These are phyloP conservation scores for Lepiota subincarnata DNA, from an alignment of 768 basidiomycete species.

Conservation along the genomic window DNA sequence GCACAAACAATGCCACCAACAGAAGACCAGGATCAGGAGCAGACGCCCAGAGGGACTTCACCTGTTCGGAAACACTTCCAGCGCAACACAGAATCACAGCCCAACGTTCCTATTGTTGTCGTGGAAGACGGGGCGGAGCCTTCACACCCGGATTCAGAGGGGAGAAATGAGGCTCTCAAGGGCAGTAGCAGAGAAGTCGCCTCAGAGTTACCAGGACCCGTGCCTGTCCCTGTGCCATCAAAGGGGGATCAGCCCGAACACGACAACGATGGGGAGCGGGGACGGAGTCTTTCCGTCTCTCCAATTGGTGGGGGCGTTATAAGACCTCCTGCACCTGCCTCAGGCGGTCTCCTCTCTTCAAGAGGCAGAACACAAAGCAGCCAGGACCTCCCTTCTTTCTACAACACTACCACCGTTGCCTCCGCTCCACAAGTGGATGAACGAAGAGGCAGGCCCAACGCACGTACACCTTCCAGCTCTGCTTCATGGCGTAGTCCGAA, in stretches of 20 bases:
- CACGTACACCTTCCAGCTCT: conserved; percentile 8
- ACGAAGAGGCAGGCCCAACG: conserved; percentile 7
- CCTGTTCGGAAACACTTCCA: neutral
- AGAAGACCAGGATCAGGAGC: conserved; percentile 14
- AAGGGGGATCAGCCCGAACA: neutral
- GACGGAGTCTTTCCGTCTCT: conserved; percentile 4
- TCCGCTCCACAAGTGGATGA: conserved; percentile 1
- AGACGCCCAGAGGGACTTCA: conserved; percentile 7
- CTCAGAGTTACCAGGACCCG: neutral
- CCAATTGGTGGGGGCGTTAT: neutral
- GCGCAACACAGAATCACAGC: neutral
- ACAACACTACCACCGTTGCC: neutral
- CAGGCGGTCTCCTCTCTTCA: neutral
- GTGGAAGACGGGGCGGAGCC: neutral
- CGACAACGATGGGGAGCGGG: neutral
- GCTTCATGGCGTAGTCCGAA: conserved; percentile 11
- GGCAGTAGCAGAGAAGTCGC: neutral
- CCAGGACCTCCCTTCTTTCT: conserved; percentile 5
- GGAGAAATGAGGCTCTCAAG: neutral
- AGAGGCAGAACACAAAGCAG: conserved; percentile 7
- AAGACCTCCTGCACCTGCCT: neutral
- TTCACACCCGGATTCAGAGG: neutral
- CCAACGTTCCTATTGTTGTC: conserved; percentile 6
- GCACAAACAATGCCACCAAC: conserved; percentile 6
- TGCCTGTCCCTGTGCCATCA: neutral